A percentile compares a stretch with the other conserved stretches of the same genome.
Conservation (phyloP, 2,329 filamentous ascomycete species). For the Clarireedia sp. region DNA sequence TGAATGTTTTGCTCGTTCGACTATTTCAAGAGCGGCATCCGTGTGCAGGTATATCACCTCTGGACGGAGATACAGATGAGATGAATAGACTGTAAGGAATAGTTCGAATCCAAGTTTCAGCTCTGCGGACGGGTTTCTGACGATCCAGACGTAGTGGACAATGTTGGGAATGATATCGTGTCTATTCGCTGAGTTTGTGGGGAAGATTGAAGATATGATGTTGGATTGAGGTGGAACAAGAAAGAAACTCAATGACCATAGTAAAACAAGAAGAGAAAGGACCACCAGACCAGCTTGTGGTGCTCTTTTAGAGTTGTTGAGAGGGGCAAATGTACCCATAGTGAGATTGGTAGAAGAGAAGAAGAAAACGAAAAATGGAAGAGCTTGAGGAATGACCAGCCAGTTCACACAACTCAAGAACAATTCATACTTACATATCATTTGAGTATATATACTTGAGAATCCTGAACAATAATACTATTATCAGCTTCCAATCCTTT, state of each 20-base stretch:
- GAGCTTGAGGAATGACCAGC: too few relatives aligned
- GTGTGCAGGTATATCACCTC: conserved; percentile 8
- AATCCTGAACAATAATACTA: too few relatives aligned
- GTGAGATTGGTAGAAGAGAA: too few relatives aligned
- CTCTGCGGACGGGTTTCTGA: background rate
- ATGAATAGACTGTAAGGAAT: background rate
- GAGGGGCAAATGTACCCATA: too few relatives aligned
- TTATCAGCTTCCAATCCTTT: too few relatives aligned
- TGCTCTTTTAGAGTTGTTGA: background rate
- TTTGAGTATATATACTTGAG: too few relatives aligned
- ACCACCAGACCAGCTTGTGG: background rate
- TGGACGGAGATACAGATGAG: background rate
- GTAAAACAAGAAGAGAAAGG: background rate
- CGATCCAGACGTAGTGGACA: conserved; percentile 5
- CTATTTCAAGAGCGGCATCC: background rate
- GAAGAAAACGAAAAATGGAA: too few relatives aligned
- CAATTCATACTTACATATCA: too few relatives aligned
- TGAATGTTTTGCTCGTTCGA: background rate
- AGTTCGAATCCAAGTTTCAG: conserved; percentile 1
- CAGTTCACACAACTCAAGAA: too few relatives aligned
- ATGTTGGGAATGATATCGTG: conserved; percentile 5
- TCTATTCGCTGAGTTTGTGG: background rate
- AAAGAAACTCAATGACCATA: background rate
- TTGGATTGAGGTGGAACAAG: background rate
- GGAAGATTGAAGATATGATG: background rate